Percentiles rank a stretch among this genome's conserved stretches.
Conservation (phyloP, 768 basidiomycete genomes). For the Suillus cothurnatus region DNA sequence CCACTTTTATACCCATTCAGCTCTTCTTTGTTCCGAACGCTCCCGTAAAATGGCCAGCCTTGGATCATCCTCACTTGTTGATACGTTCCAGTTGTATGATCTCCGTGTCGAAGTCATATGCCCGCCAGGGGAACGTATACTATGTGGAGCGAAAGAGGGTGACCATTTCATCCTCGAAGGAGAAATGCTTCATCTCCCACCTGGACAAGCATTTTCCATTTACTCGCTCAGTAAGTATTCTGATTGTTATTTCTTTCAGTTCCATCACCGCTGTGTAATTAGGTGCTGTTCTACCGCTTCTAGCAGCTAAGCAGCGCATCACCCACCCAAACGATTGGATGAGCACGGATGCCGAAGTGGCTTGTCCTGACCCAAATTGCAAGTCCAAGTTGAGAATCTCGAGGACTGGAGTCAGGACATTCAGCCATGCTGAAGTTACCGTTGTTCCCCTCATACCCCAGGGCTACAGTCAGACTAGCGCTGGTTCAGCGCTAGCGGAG, state of each 20-base stretch:
- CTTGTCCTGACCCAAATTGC: slow-evolving; percentile 71
- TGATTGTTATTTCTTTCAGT: neutral
- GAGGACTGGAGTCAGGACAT: slow-evolving; percentile 51
- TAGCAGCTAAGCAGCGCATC: slow-evolving; percentile 66
- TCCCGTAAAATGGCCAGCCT: neutral
- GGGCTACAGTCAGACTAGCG: neutral
- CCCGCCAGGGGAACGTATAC: slow-evolving; percentile 54
- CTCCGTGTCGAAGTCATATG: slow-evolving; percentile 65
- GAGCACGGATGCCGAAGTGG: slow-evolving; percentile 63
- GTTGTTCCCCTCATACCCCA: slow-evolving; percentile 38
- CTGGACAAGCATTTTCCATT: slow-evolving; percentile 66
- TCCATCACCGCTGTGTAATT: neutral
- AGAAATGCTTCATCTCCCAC: slow-evolving; percentile 63
- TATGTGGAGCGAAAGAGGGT: slow-evolving; percentile 66
- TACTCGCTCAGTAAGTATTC: slow-evolving; percentile 56
- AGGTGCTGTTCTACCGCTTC: slow-evolving; percentile 66
- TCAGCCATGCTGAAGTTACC: slow-evolving; percentile 58
- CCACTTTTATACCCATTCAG: neutral
- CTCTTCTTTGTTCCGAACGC: neutral
- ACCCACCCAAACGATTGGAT: slow-evolving; percentile 66
- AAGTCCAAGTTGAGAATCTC: slow-evolving; percentile 54
- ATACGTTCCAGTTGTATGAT: slow-evolving; percentile 63
- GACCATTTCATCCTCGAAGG: slow-evolving; percentile 66
- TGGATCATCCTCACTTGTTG: slow-evolving; percentile 23
- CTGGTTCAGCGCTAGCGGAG: neutral